These are phyloP conservation scores for Plasmodium yoelii DNA, from an alignment of 169 alveolate species.

Conservation along the genomic window DNA sequence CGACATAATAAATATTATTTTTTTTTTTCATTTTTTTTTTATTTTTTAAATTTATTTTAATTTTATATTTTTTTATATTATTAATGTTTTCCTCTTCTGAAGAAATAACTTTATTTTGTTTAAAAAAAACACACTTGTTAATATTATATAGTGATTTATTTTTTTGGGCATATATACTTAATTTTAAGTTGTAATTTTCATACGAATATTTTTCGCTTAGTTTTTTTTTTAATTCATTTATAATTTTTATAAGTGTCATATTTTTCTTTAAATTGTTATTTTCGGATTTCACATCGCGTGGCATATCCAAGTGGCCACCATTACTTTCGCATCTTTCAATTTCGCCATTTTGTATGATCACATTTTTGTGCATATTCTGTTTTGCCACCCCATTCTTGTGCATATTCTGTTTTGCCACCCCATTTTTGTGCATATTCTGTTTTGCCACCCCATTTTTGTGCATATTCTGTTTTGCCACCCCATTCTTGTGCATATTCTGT, in stretches of 20 bases:
- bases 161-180: constrained; percentile 33
- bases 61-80: constrained; percentile 2
- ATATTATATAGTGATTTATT: constrained; percentile 20
- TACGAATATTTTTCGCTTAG: constrained; percentile 22
- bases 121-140: constrained; percentile 18
- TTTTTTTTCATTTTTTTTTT: not conserved
- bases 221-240: constrained; percentile 44
- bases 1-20: not conserved
- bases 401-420: too few relatives aligned
- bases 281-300: not conserved
- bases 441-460: too few relatives aligned
- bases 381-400: not conserved
- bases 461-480: too few relatives aligned
- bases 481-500: too few relatives aligned
- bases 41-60: not conserved
- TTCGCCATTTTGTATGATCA: not conserved
- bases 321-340: not conserved
- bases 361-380: too few relatives aligned
- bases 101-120: not conserved
- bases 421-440: not conserved
- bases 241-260: constrained; percentile 29
- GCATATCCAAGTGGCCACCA: not conserved
- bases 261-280: not conserved
- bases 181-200: constrained; percentile 34
- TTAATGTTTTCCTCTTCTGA: not conserved